Percentiles rank a stretch among this genome's conserved stretches.
Conservation (phyloP, 495 filamentous ascomycete genomes). For the Daldinia loculata region DNA sequence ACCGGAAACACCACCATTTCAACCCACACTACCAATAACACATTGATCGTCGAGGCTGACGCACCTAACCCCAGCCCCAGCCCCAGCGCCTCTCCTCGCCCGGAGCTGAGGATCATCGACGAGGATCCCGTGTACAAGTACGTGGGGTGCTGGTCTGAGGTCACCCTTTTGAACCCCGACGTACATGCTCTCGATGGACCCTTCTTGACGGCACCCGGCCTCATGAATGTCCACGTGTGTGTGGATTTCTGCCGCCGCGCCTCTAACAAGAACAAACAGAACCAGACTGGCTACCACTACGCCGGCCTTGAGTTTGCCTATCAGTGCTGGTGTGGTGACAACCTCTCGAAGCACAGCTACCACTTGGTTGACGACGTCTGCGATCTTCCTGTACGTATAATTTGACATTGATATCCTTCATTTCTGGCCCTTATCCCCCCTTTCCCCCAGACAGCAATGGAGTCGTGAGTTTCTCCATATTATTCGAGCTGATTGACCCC, state of each 20-base stretch:
- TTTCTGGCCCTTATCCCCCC: not conserved
- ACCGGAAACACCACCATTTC: not conserved
- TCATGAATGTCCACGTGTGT: slow-evolving; percentile 43
- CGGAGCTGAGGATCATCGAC: slow-evolving; percentile 25
- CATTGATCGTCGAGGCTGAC: not conserved
- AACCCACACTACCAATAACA: not conserved
- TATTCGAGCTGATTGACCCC: not conserved
- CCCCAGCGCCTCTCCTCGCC: not conserved
- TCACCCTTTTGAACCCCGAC: slow-evolving; percentile 43
- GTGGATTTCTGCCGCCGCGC: slow-evolving; percentile 50
- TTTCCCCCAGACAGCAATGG: not conserved
- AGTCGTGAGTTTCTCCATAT: not conserved
- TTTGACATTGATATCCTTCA: not conserved
- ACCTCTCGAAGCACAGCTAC: slow-evolving; percentile 45
- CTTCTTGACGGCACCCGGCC: slow-evolving; percentile 52
- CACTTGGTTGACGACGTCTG: slow-evolving; percentile 50
- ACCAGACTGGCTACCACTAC: slow-evolving; percentile 42
- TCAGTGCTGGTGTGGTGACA: slow-evolving; percentile 62
- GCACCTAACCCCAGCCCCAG: slow-evolving; percentile 10
- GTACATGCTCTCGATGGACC: slow-evolving; percentile 48
- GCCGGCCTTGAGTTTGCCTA: slow-evolving; percentile 60
- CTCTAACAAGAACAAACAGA: slow-evolving; percentile 5
- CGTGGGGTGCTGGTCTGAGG: slow-evolving; percentile 62
- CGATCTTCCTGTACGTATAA: slow-evolving; percentile 42
- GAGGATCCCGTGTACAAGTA: slow-evolving; percentile 48